phyloP scores from a whole-genome alignment of 305 asterid species.

The Striga hermonthica region DNA sequence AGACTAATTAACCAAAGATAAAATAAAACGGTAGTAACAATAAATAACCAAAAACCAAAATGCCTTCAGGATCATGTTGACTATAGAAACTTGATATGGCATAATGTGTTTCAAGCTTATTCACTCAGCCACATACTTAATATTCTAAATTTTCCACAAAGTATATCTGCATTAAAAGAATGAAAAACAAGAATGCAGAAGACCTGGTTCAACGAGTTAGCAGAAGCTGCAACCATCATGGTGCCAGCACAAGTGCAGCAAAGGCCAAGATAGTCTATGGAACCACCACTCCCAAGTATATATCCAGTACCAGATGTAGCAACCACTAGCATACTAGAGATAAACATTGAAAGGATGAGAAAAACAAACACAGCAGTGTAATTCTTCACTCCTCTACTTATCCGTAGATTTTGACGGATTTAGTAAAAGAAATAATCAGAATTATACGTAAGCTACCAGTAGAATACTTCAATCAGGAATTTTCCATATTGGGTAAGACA shows the following conservation, averaged over 20 bases:
- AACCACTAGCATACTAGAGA: constrained; percentile 84
- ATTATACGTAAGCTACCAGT: constrained; percentile 3
- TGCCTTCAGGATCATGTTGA: background rate
- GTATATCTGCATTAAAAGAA: constrained; percentile 10
- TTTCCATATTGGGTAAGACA: too few relatives aligned
- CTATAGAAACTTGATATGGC: background rate
- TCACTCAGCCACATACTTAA: constrained; percentile 17
- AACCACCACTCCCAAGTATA: constrained; percentile 85
- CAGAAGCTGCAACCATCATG: constrained; percentile 99
- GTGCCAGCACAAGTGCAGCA: constrained; percentile 98
- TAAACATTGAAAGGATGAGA: constrained; percentile 23
- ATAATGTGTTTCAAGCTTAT: constrained; percentile 5
- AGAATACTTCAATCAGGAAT: too few relatives aligned
- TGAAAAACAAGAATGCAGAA: constrained; percentile 14
- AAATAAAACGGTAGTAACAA: background rate
- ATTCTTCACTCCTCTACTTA: constrained; percentile 42
- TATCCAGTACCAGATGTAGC: constrained; percentile 97
- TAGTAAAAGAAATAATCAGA: constrained; percentile 5
- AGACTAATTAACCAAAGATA: background rate
- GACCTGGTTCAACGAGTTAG: constrained; percentile 92
- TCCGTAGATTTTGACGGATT: constrained; percentile 32
- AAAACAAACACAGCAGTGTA: constrained; percentile 34
- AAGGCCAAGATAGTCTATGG: constrained; percentile 78
- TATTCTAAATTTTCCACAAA: constrained; percentile 8
- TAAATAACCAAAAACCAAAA: background rate